Conservation (phyloP, 805 yeast genomes). For the Dipodascus geniculatus region DNA sequence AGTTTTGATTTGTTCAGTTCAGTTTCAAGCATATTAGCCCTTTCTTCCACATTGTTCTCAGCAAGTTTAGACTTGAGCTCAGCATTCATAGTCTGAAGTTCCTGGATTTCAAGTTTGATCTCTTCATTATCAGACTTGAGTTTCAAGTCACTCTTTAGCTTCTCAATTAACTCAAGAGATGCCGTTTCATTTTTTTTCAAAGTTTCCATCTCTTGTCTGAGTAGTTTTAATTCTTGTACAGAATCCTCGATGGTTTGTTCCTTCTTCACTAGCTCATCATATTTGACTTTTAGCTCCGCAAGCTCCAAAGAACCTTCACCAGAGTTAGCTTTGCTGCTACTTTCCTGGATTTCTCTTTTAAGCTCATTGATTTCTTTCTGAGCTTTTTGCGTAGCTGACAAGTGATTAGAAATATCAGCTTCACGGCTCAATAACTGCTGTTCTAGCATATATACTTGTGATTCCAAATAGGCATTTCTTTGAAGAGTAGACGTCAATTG, state of each 20-base stretch:
- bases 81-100: background rate
- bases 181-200: background rate
- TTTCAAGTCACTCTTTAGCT: background rate
- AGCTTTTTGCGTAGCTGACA: conserved; percentile 7
- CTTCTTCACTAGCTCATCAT: background rate
- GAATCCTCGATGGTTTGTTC: background rate
- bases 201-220: background rate
- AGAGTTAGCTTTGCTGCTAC: background rate
- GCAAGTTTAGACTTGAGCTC: background rate
- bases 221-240: background rate
- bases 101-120: background rate
- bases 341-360: conserved; percentile 9
- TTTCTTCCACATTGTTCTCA: background rate
- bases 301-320: background rate
- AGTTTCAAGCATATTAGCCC: conserved; percentile 1
- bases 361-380: conserved; percentile 8
- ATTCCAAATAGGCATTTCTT: conserved; percentile 1
- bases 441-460: conserved; percentile 7
- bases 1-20: conserved; percentile 7
- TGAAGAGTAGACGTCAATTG: background rate
- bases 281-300: background rate
- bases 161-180: background rate
- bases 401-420: background rate
- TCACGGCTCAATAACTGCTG: conserved; percentile 2
- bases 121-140: background rate